phyloP scores from a whole-genome alignment of 116 monocot species.

The Zostera marina region DNA sequence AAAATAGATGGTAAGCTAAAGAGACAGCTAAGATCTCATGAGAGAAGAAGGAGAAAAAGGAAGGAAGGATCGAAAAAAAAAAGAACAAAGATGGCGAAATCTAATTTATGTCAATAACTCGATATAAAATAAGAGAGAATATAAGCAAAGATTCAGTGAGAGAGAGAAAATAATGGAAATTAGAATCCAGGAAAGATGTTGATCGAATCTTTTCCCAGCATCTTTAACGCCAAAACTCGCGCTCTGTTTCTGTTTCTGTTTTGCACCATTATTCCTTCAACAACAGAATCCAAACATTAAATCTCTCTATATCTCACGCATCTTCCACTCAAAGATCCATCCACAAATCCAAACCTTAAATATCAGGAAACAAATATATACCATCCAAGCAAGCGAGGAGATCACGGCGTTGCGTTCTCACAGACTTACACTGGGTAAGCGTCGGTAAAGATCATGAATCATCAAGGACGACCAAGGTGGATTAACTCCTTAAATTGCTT shows the following conservation, averaged over 20 bases:
- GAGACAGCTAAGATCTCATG: conserved; percentile 4
- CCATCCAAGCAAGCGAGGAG: too few relatives aligned
- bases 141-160: conserved; percentile 1
- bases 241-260: not conserved
- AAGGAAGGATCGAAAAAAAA: not conserved
- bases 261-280: not conserved
- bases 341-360: not conserved
- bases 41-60: conserved; percentile 1
- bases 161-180: conserved; percentile 2
- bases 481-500: too few relatives aligned
- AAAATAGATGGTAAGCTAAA: not conserved
- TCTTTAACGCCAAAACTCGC: not conserved
- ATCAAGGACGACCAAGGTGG: too few relatives aligned
- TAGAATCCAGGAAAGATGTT: conserved; percentile 5
- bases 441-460: too few relatives aligned
- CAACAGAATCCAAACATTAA: not conserved
- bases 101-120: not conserved
- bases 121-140: not conserved
- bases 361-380: not conserved
- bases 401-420: too few relatives aligned
- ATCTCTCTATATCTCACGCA: not conserved
- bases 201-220: conserved; percentile 4
- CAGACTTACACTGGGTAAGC: too few relatives aligned
- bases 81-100: not conserved
- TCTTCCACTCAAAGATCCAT: not conserved